Evolutionary conservation across 139 green algal species (phyloP).

Genomic region (Tetraselmis striata): DNA sequence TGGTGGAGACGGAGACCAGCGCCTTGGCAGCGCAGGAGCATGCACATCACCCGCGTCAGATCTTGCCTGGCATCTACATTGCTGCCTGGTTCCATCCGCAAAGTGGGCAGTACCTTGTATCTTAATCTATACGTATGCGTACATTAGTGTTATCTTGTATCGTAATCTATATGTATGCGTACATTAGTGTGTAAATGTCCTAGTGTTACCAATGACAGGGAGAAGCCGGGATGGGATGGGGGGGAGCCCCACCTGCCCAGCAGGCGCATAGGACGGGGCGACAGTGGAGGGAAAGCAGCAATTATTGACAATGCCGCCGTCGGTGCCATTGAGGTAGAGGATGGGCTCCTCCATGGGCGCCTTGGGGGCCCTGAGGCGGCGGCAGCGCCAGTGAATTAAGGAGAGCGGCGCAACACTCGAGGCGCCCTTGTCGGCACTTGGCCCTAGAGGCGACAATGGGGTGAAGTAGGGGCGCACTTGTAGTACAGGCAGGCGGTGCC

Average conservation of each 20-base stretch:
- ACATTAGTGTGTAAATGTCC: no score
- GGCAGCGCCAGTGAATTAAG: background rate
- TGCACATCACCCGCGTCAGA: no score
- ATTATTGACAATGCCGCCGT: constrained; percentile 85
- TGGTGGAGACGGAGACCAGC: constrained; percentile 83
- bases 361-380: constrained; percentile 14
- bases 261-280: constrained; percentile 74
- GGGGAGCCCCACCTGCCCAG: constrained; percentile 50
- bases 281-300: constrained; percentile 89
- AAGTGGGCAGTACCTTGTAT: no score
- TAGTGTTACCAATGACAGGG: no score
- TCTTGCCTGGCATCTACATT: no score
- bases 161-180: no score
- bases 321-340: constrained; percentile 88
- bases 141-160: no score
- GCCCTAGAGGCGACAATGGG: background rate
- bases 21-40: constrained; percentile 47
- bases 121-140: no score
- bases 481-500: constrained; percentile 90
- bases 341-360: constrained; percentile 51
- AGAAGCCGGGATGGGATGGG: background rate
- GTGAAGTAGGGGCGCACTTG: constrained; percentile 3
- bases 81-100: no score
- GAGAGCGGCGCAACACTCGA: background rate
- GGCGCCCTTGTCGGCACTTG: no score